Conservation (phyloP, 2,329 filamentous ascomycete species). For the Dothidotthia symphoricarpi region DNA sequence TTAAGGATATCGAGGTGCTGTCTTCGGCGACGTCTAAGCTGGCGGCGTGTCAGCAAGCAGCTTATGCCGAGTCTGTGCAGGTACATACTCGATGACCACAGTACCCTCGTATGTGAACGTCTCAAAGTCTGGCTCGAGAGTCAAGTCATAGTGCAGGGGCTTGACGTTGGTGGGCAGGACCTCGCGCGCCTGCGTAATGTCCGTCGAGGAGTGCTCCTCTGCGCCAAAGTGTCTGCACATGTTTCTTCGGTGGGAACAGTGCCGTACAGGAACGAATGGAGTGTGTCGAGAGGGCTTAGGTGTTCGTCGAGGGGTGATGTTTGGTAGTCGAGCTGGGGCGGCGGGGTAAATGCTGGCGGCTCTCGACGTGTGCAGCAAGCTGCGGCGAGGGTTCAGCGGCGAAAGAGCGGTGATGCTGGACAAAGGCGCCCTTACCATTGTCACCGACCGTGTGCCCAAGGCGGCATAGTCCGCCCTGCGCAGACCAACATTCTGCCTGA, state of each 20-base stretch:
- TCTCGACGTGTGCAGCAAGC: conserved; percentile 25
- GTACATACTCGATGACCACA: conserved; percentile 71
- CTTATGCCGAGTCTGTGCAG: neutral
- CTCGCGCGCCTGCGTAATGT: conserved; percentile 68
- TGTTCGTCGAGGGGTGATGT: conserved; percentile 25
- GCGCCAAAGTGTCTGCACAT: conserved; percentile 67
- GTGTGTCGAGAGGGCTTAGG: conserved; percentile 17
- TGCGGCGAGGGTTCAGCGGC: conserved; percentile 20
- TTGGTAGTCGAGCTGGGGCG: conserved; percentile 18
- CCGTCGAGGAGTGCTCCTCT: conserved; percentile 56
- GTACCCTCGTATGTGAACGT: conserved; percentile 84
- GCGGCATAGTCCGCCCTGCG: conserved; percentile 21
- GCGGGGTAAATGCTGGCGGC: conserved; percentile 30
- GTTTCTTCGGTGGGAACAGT: conserved; percentile 73
- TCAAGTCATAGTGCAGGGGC: conserved; percentile 87
- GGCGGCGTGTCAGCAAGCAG: conserved; percentile 20
- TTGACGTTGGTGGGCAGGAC: conserved; percentile 89
- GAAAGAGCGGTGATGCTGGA: conserved; percentile 22
- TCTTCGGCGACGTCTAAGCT: conserved; percentile 80
- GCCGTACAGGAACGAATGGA: conserved; percentile 40
- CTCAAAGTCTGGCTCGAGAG: conserved; percentile 84
- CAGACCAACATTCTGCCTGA: conserved; percentile 34
- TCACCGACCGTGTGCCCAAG: conserved; percentile 4
- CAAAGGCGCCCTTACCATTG: conserved; percentile 7
- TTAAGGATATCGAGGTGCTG: conserved; percentile 80